Evolutionary conservation across 768 basidiomycete species (phyloP), one percentile per base, ranked within the genome.

Genomic region (Phlebiopsis flavidoalba): DNA sequence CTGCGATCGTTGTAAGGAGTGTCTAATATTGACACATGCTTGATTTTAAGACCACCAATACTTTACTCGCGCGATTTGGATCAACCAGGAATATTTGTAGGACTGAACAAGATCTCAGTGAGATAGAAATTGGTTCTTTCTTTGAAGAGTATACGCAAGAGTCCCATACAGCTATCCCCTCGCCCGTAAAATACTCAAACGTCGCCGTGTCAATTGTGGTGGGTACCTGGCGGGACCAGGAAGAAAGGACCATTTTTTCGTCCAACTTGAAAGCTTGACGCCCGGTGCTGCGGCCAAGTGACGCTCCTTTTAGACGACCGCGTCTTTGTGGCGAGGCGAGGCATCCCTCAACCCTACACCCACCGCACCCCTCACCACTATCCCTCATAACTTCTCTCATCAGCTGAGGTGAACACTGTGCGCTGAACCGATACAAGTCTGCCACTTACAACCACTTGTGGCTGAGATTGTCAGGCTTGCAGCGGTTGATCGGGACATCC

Each of bases 401-500:
- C 6, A 31, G 26, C 26, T 31, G 26, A 31, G 26, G 26, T 31
- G 26, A 31, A 43, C 2, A 2, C 40, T 43, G 40, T 17, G 22
- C 50, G 6, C 21, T 53, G 52, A 53, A 53, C 52, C 45, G 61
- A 58, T 62, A 37, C 61, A 62, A 62, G 61, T 62, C 61, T 62
- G 61, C 24, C 61, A 37, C 33, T 53, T 51, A 58, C 50, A 57
- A 49, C 60, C 43, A 24, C 6, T 24, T 19, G 60, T 46, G 57
- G 57, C 52, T 53, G 61, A 22, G 43, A 21, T 49, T 58, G 57
- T 49, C 57, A 62, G 61, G 52, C 52, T 62, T 62, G 61, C 10
- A 59, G 47, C 61, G 36, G 37, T 59, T 57, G 61, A 58, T 26
- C 5, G 10, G 15, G 36, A 46, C 45, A 24, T 40, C 11, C 51